Conservation (phyloP, 2,329 filamentous ascomycete genomes). For the Pseudogymnoascus sp. region DNA sequence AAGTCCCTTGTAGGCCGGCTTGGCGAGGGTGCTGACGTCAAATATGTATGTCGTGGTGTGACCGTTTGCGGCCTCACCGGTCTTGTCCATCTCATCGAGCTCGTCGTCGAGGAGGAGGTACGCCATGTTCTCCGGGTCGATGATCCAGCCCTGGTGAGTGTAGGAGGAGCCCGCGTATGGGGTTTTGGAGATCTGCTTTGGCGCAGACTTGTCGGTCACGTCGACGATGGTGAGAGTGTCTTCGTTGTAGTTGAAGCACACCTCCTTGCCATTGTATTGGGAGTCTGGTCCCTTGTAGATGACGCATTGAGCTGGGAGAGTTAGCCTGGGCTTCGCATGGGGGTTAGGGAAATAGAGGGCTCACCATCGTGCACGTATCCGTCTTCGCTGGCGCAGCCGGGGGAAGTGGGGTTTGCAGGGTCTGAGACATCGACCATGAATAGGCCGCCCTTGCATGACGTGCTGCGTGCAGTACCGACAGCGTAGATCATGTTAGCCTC, state of each 20-base stretch:
- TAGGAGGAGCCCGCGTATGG: conserved; percentile 42
- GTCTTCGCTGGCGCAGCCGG: conserved; percentile 40
- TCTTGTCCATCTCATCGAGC: conserved; percentile 39
- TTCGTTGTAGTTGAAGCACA: conserved; percentile 21
- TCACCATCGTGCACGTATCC: conserved; percentile 26
- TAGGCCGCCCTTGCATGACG: conserved; percentile 37
- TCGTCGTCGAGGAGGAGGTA: conserved; percentile 47
- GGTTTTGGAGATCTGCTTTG: conserved; percentile 38
- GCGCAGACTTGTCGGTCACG: conserved; percentile 35
- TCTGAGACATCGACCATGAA: conserved; percentile 44
- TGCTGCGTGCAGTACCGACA: conserved; percentile 28
- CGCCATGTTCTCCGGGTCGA: conserved; percentile 30
- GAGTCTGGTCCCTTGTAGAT: conserved; percentile 19
- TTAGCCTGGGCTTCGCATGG: neutral
- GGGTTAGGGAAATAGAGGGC: neutral
- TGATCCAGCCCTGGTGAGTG: conserved; percentile 42
- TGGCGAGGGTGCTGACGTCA: conserved; percentile 35
- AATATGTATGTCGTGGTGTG: conserved; percentile 45
- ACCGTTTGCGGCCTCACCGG: conserved; percentile 35
- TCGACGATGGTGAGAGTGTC: conserved; percentile 38
- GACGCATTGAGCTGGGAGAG: conserved; percentile 13
- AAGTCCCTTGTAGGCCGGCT: conserved; percentile 35
- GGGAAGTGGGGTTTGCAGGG: conserved; percentile 37
- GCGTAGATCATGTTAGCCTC: conserved; percentile 30
- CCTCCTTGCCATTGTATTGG: conserved; percentile 17